Base-by-base conservation (phyloP, 2,329 filamentous ascomycete species). In the Tetracladium maxilliforme region DNA sequence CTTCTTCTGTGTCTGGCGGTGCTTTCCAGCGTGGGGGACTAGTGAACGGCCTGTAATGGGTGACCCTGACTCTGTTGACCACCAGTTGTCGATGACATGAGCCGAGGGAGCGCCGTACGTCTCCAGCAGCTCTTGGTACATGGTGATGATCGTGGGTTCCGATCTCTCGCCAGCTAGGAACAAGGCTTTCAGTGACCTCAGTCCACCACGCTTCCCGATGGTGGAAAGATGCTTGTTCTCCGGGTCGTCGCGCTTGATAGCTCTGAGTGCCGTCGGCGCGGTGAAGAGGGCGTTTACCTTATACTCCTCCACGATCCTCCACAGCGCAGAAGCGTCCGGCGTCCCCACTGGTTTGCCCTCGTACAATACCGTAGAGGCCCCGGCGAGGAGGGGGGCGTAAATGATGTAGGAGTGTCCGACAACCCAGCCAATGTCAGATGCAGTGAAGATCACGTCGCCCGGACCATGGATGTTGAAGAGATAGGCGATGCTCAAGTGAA, bases 301-400 rank as follows among this genome's bases (percentile, higher is more conserved):
- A 56, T 94, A 77, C 39, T 92, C 79, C 35, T 84, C 75, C 4
- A 92, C 51, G 11, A 93, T 70, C 3, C 84, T 64, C 86, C 86
- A 95, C 45, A 94, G 90, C 0, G 78, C 77, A 6, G 81, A 77
- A 1, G 83, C 79, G 39, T 93, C 74, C 0, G 86, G 86, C 0
- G 84, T 93, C 5, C 84, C 84, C 9, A 93, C 62, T 0, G 86
- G 86, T 37, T 94, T 94, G n/a, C 86, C 87, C 52, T 94, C 86
- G 47, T 84, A 94, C 0, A 94, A 58, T 2, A 94, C 69, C 0
- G 83, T 92, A 2, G 84, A 75, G 3, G 86, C 84, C 5, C 86
- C 86, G 1, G 77, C 70, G 3, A 94, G 65, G 6, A 95, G 65
- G 9, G 86, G 86, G 4, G 71, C 86, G 43, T 94, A 94, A 9